phyloP scores from a whole-genome alignment of 1,139 yeast species.

The Groenewaldozyma sp. region DNA sequence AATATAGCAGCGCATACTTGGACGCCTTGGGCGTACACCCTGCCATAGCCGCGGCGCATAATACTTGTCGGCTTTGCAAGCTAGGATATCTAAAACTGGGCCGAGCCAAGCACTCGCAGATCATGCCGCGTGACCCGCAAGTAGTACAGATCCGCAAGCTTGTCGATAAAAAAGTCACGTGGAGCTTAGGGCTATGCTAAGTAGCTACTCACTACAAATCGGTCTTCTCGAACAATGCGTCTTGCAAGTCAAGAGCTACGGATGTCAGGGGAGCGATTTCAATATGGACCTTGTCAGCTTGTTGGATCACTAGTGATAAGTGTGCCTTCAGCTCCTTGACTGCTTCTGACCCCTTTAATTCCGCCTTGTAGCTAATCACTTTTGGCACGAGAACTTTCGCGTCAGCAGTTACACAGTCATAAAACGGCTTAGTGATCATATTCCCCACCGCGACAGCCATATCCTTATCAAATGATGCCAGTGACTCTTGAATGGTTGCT shows the following conservation, averaged over 20 bases:
- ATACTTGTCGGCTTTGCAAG: too few species aligned
- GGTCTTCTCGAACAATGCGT: neutral
- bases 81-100: too few species aligned
- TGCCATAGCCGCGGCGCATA: neutral
- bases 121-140: too few species aligned
- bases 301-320: neutral
- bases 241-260: neutral
- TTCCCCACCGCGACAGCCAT: conserved; percentile 1
- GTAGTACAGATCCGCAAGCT: too few species aligned
- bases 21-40: neutral
- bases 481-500: neutral
- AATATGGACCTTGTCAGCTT: conserved; percentile 1
- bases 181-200: too few species aligned
- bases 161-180: too few species aligned
- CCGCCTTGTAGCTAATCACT: neutral
- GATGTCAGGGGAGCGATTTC: neutral
- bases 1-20: conserved; percentile 2
- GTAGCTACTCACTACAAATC: too few species aligned
- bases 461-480: conserved; percentile 2
- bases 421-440: conserved; percentile 2
- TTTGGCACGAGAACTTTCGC: conserved; percentile 1
- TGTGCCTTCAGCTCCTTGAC: neutral
- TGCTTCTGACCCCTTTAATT: neutral
- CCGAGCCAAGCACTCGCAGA: too few species aligned
- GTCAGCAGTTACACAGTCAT: neutral